Base-by-base conservation (phyloP, 352 stramenopile genomes). In the Phytophthora pistaciae region DNA sequence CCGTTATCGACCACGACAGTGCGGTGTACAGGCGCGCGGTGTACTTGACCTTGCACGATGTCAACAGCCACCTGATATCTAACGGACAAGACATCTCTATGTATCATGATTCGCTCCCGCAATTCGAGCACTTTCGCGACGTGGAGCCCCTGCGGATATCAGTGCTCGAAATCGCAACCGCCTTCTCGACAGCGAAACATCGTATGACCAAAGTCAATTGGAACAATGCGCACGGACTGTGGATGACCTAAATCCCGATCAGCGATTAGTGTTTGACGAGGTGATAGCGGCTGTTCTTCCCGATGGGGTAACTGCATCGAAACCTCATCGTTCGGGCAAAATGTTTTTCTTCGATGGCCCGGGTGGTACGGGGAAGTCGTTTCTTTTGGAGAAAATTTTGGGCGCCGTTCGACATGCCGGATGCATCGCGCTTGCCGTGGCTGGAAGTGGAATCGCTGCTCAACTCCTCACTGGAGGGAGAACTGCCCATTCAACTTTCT, bases 401-500 rank as follows among this genome's bases (percentile, higher is more conserved):
- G 54, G 27, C 3, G 8, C 14, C 11, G 14, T 46, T 3, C 54
- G 54, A 2, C 16, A 29, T 7, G 9, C 29, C 25, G 31, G 31
- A 8, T 46, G 33, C 7, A 46, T 48, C 9, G 54, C 54, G 16
- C 4, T 60, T 27, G 31, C 29, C 8, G 31, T 60, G 14, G 54
- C 54, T 18, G 18, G 29, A 10, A 59, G 29, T 27, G 54, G 54
- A 11, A 60, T 60, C 16, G 54, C 54, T n/a, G 29, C 33, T 16
- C 29, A 21, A 46, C n/a, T 60, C 6, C n/a, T 60, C 3, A 46
- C 20, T 7, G 54, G 54, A 5, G 31, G 54, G 4, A 16, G n/a
- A 11, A 60, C 54, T 10, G 29, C 54, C 3, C 54, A 60, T 27
- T 60, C 54, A n/a, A 60, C 31, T 1, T 60, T 60, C 16, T 21